Evolutionary conservation across 805 yeast species (phyloP), one percentile per base, ranked within the genome.

Genomic region (Cyberlindnera amylophila): DNA sequence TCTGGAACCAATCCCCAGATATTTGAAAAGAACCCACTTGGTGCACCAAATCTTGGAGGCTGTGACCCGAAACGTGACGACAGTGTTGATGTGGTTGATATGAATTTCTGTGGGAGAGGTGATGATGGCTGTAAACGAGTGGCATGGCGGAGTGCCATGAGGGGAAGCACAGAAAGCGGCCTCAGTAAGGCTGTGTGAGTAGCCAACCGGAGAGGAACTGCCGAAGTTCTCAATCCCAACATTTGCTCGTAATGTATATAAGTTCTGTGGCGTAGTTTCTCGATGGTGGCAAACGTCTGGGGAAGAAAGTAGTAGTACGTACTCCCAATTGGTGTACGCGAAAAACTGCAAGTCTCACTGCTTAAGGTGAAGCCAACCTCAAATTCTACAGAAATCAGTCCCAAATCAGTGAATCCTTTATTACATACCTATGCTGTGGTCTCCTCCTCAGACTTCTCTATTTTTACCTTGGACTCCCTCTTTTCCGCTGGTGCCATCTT

Each of bases 401-500:
- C n/a, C n/a, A n/a, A n/a, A n/a, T n/a, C 9, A 9, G 24, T 6
- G 24, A 21, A 21, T 21, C 24, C 24, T 27, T 27, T 12, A 27
- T 27, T 11, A 27, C 6, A 27, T 12, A 12, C 10, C 30, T 27
- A 27, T 27, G 30, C 30, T 27, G 13, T 18, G 5, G 34, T 32
- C n/a, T 17, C 33, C 32, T 32, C 21, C 28, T 32, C 23, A 12
- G 15, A 9, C 19, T 35, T 19, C 37, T 37, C 30, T 5, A 15
- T 15, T n/a, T 23, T 27, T 10, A 34, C 39, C 18, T 15, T 19
- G 9, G 41, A 18, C 36, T 27, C 30, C 10, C n/a, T 27, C 30
- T 27, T 27, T 12, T 27, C 30, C 10, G 30, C 30, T 27, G 30
- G 30, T 12, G 30, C 30, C 30, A 63, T 62, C 51, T 67, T 73